Evolutionary conservation across 2,329 filamentous ascomycete genomes (phyloP), one percentile per base, ranked within the genome.

Genomic region (Diaporthe sp.): DNA sequence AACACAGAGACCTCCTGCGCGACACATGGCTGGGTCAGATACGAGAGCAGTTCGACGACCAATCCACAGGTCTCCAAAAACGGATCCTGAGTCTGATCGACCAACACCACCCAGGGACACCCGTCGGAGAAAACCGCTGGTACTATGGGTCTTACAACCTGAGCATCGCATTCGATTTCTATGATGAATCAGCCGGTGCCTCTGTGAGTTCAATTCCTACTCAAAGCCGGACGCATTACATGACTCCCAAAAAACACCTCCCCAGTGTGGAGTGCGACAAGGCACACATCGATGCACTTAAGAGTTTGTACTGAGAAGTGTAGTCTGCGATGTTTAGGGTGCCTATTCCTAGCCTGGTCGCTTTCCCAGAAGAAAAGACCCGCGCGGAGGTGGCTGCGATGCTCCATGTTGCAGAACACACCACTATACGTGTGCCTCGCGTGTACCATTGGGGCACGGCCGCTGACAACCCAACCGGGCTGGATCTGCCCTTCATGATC

Each of bases 81-180:
- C 57, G 57, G 57, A 28, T 60, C 35, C 22, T 60, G 35, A 28
- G 17, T 1, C 35, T 60, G 4, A 17, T 60, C 57, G 28, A 28
- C 22, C n/a, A 60, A 22, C n/a, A 60, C 35, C 57, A 60, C 42
- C 57, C 57, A 28, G 57, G 57, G n/a, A 42, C 22, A 12, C 57
- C 57, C n/a, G 42, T n/a, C 22, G 57, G 57, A 42, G 35, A 60
- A 25, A 13, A 17, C 28, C 35, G 8, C 22, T 60, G 57, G 57
- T 60, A 60, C n/a, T 42, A 60, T 40, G 57, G 57, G 22, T 60
- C 57, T 19, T 60, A 60, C n/a, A 60, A 60, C n/a, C 57, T 60
- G 9, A 19, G 57, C 35, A 60, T 60, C 12, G 57, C 57, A 25
- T 60, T 17, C n/a, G 15, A 40, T 12, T 60, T 60, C n/a, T 40